Evolutionary conservation across 1,139 yeast genomes (phyloP), one percentile per base, ranked within the genome.

Genomic region (Hyphopichia buzzinii): DNA sequence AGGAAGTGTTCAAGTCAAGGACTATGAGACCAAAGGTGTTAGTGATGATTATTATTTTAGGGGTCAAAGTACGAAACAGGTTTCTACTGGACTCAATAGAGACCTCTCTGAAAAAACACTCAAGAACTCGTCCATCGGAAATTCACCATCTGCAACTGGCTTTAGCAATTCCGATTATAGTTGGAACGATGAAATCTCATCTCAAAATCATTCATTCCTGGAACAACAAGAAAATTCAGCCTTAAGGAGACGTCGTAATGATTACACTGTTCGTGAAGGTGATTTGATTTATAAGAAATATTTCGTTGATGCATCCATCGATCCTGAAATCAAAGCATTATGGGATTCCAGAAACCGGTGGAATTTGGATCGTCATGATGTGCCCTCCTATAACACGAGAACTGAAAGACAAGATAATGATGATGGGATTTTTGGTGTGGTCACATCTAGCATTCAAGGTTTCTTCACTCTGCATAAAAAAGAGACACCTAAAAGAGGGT

Each of bases 241-340:
- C 29, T 39, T 46, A n/a, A 41, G 65, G 21, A 59, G 50, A 40
- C 43, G 43, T 23, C 40, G 47, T 11, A 64, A 55, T 19, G 75
- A 75, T 46, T 74, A 74, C 48, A 61, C 75, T 2, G 67, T 69
- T 3, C 57, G 81, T 39, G 81, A 74, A 46, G 76, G 70, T 2
- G 81, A 75, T 45, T 44, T 57, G 23, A 69, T 72, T 29, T 74
- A 65, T 45, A 59, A 63, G 29, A 66, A 70, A 42, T 68, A 59
- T 43, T 59, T 70, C 26, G 54, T 61, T 10, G 63, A 64, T 42
- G 67, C 62, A 30, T 57, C 59, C 17, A 65, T 74, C 26, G 81
- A 75, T 48, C 76, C 78, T 1, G 80, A 74, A 44, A 69, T 75
- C 34, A 69, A 66, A 43, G 67, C 63, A 13, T 55, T 75, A 31